These are phyloP conservation scores for Coemansia nantahalensis DNA, from an alignment of 192 early-diverging fungal species.

Conservation along the genomic window DNA sequence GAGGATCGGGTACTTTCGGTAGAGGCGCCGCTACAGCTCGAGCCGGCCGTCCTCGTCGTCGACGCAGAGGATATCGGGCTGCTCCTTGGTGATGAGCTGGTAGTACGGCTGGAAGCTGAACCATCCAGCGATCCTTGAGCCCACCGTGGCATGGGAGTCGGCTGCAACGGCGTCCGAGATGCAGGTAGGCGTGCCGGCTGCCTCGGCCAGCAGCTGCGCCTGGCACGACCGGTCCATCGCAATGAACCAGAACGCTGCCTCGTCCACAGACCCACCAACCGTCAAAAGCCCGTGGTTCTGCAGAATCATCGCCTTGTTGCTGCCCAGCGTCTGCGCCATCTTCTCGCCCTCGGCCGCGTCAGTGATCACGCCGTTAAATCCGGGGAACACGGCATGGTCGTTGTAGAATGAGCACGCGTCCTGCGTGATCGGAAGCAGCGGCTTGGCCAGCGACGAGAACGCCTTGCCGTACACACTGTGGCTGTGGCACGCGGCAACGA, in stretches of 20 bases:
- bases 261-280: slow-evolving; percentile 53
- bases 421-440: slow-evolving; percentile 57
- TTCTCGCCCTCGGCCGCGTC: slow-evolving; percentile 57
- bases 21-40: not conserved
- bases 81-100: slow-evolving; percentile 36
- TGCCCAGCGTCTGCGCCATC: slow-evolving; percentile 52
- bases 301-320: slow-evolving; percentile 56
- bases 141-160: slow-evolving; percentile 33
- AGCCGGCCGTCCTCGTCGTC: slow-evolving; percentile 32
- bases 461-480: slow-evolving; percentile 63
- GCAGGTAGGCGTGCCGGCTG: slow-evolving; percentile 31
- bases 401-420: slow-evolving; percentile 63
- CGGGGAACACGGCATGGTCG: slow-evolving; percentile 53
- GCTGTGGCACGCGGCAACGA: slow-evolving; percentile 56
- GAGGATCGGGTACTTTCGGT: not conserved
- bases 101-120: slow-evolving; percentile 52
- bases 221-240: slow-evolving; percentile 57
- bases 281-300: slow-evolving; percentile 64
- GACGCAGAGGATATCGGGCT: slow-evolving; percentile 37
- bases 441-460: slow-evolving; percentile 51
- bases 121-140: slow-evolving; percentile 38
- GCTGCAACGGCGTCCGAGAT: slow-evolving; percentile 33
- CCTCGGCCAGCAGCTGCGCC: slow-evolving; percentile 56
- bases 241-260: slow-evolving; percentile 59
- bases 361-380: slow-evolving; percentile 59